Base-by-base conservation (phyloP, 345 rosid genomes). In the Erysimum cheiranthoides region DNA sequence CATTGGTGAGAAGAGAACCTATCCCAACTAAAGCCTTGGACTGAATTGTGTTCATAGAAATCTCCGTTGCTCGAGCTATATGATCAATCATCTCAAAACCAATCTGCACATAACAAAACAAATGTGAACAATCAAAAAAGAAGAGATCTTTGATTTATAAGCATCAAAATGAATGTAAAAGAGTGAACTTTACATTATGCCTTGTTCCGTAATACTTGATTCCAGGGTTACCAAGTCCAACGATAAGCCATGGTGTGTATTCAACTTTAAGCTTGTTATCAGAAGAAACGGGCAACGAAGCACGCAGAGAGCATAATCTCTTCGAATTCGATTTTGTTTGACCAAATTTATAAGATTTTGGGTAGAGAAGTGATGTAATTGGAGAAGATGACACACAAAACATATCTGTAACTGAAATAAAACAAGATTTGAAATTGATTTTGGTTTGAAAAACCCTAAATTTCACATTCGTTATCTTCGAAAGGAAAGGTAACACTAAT, bases 211-310 rank as follows among this genome's bases (percentile, higher is more conserved):
- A 73, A 75, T 87, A 93, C 75, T 79, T 88, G 38, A 86, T 80
- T 49, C 97, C 97, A 38, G 98, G 98, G 65, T 93, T 90, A n/a
- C 98, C 98, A 31, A 93, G 93, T 10, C 98, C 98, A 38, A 89
- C 93, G 58, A 93, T 86, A 45, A 93, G 88, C 98, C 98, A 93
- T 11, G 93, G 80, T 38, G 80, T 65, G 73, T 64, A 77, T 66
- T 77, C 80, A 18, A n/a, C 36, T 38, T 30, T 31, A 38, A 71
- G 70, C 16, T 43, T 76, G 25, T 16, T 28, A 36, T 76, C 70
- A 13, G 61, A 21, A 21, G 25, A 40, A 39, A 68, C 51, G 34
- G 80, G 36, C 13, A 63, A 62, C 7, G 71, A 77, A 77, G 71
- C 70, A 63, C 66, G 21, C 10, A 31, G 9, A 43, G 80, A 59